Conservation (phyloP, 768 basidiomycete genomes). For the Lactarius tabidus region DNA sequence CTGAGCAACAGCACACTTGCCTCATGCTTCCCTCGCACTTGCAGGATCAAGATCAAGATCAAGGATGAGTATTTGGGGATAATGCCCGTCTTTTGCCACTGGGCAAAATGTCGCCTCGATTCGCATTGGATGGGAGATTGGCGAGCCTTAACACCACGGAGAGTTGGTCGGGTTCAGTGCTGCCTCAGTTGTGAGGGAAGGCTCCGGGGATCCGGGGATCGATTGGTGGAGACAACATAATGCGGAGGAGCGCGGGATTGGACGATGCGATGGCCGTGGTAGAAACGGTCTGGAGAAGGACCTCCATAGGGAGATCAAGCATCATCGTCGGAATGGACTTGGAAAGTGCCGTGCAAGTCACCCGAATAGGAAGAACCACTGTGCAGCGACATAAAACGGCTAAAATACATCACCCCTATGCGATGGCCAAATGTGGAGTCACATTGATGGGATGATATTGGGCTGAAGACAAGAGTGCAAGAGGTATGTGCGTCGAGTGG, state of each 20-base stretch:
- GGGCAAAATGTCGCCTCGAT: conserved; percentile 1
- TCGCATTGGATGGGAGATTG: background rate
- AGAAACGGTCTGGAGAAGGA: background rate
- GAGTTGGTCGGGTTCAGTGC: background rate
- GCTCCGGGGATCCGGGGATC: background rate
- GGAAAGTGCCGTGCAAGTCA: background rate
- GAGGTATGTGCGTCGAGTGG: background rate
- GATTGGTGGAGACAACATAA: conserved; percentile 1
- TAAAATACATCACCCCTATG: background rate
- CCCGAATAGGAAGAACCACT: conserved; percentile 1
- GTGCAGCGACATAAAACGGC: background rate
- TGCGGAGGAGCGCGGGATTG: conserved; percentile 2
- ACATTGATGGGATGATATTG: background rate
- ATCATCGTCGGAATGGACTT: conserved; percentile 7
- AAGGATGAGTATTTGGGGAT: conserved; percentile 6
- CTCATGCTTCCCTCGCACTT: conserved; percentile 6
- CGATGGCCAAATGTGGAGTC: conserved; percentile 3
- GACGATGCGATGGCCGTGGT: conserved; percentile 5
- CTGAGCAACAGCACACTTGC: conserved; percentile 2
- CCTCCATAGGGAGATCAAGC: background rate
- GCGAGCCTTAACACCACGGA: conserved; percentile 8
- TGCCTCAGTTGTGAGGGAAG: conserved; percentile 8
- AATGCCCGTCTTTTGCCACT: conserved; percentile 14
- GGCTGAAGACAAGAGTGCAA: background rate
- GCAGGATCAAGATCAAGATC: conserved; percentile 3